These are phyloP conservation scores for Yamadazyma atmosphaerica DNA, from an alignment of 1,139 yeast genomes.

Conservation along the genomic window DNA sequence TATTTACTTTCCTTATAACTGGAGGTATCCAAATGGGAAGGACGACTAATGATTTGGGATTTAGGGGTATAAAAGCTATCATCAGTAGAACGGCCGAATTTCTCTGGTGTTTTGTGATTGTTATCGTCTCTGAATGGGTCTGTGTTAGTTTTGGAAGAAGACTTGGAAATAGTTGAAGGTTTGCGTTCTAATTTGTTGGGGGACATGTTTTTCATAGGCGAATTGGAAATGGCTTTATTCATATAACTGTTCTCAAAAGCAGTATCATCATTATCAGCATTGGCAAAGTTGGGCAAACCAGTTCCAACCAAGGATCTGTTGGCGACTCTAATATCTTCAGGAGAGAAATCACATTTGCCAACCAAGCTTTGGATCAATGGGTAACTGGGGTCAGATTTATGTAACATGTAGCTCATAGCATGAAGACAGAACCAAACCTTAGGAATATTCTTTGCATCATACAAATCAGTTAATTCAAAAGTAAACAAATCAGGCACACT, in stretches of 20 bases:
- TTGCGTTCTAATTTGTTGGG: conserved; percentile 9
- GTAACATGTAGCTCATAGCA: conserved; percentile 74
- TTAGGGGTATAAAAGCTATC: conserved; percentile 13
- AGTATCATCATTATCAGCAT: conserved; percentile 34
- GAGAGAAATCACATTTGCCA: conserved; percentile 61
- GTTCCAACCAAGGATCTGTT: conserved; percentile 64
- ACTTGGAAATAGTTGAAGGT: conserved; percentile 1
- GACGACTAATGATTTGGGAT: conserved; percentile 8
- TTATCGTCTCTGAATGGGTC: conserved; percentile 16
- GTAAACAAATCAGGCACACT: conserved; percentile 84
- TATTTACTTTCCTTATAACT: conserved; percentile 13
- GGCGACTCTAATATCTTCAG: conserved; percentile 67
- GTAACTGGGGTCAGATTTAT: conserved; percentile 50
- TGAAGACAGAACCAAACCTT: conserved; percentile 93
- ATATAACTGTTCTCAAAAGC: conserved; percentile 23
- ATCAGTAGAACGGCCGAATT: conserved; percentile 1
- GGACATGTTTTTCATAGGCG: conserved; percentile 14
- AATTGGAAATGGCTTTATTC: conserved; percentile 20
- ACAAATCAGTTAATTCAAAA: conserved; percentile 89
- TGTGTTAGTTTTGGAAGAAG: conserved; percentile 1
- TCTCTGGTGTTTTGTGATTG: background rate
- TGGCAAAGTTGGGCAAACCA: conserved; percentile 63
- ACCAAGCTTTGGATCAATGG: conserved; percentile 67
- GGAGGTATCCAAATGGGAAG: conserved; percentile 6
- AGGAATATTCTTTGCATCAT: conserved; percentile 90